Evolutionary conservation across 331 rosid genomes (phyloP).

Genomic region (Prunus yedoensis): DNA sequence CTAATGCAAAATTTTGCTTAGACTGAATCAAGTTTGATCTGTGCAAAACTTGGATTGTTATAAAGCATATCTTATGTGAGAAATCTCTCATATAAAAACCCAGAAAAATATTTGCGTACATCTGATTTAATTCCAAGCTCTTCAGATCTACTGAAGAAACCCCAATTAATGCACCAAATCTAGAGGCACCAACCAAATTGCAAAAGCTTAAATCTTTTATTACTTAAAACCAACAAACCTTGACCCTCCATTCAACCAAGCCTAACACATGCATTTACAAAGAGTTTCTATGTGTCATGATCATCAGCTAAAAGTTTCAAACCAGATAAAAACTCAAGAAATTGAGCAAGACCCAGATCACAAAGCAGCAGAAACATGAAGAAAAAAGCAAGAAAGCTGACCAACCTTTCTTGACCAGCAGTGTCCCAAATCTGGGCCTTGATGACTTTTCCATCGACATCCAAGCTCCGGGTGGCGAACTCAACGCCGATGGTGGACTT

Average conservation of each 20-base stretch:
- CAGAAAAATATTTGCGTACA: neutral
- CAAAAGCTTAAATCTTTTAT: neutral
- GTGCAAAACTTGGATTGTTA: neutral
- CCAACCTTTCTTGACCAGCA: constrained; percentile 57
- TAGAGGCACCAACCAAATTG: neutral
- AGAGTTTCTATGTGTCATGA: neutral
- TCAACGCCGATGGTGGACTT: constrained; percentile 61
- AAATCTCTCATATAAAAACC: neutral
- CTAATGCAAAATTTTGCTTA: neutral
- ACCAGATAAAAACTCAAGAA: neutral
- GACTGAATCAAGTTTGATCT: constrained; percentile 9
- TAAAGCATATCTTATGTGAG: neutral
- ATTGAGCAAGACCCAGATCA: constrained; percentile 17
- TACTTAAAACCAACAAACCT: neutral
- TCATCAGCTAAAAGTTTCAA: constrained; percentile 1
- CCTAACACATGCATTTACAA: neutral
- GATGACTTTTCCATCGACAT: constrained; percentile 43
- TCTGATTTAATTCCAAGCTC: neutral
- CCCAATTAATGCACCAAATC: constrained; percentile 12
- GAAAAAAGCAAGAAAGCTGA: neutral
- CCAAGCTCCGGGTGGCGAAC: constrained; percentile 58
- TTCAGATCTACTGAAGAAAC: constrained; percentile 28
- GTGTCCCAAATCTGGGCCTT: constrained; percentile 69
- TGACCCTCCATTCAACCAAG: neutral
- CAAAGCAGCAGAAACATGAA: neutral